Evolutionary conservation across 2,329 filamentous ascomycete genomes (phyloP), one percentile per base, ranked within the genome.

Genomic region (Lachnellula subtilissima): DNA sequence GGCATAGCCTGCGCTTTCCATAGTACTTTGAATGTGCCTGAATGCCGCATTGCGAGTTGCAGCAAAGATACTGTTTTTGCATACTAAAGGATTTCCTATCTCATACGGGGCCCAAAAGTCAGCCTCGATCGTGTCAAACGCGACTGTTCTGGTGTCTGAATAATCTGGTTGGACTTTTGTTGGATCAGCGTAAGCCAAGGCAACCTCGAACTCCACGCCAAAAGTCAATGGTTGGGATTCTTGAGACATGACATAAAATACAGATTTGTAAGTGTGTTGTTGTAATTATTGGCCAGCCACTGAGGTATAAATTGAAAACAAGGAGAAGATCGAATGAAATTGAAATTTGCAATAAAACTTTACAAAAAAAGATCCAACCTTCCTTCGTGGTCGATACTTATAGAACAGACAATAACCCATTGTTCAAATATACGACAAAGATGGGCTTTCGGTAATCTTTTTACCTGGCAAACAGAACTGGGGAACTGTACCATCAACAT

Each of bases 161-260:
- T 14, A 15, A n/a, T 47, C 32, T 12, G 23, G 5, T 15, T 47
- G 17, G 11, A 8, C 28, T 23, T 37, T 12, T 39, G 25, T 23
- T 17, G 19, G 4, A 17, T 15, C 17, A 5, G 32, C 36, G n/a
- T 50, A 53, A 1, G 47, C 54, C 4, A 57, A 8, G 3, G 52
- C 25, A 22, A 67, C 65, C 43, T 68, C 64, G 3, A 65, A 35
- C 40, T 69, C 66, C 15, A 67, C 50, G 9, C 67, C 64, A 39
- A 67, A 68, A 11, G 63, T 62, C 12, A 58, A 49, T 2, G 49
- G 48, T 5, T 52, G 49, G 19, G 25, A 32, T n/a, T 5, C 12
- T 23, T 28, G n/a, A n/a, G 45, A 25, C 45, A 32, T 28, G 23
- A 12, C 28, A 8, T 9, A 32, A 11, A 32, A 12, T 11, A 32